Evolutionary conservation across 192 early-diverging fungal genomes (phyloP), one percentile per base, ranked within the genome.

Genomic region (Backusella sp.): DNA sequence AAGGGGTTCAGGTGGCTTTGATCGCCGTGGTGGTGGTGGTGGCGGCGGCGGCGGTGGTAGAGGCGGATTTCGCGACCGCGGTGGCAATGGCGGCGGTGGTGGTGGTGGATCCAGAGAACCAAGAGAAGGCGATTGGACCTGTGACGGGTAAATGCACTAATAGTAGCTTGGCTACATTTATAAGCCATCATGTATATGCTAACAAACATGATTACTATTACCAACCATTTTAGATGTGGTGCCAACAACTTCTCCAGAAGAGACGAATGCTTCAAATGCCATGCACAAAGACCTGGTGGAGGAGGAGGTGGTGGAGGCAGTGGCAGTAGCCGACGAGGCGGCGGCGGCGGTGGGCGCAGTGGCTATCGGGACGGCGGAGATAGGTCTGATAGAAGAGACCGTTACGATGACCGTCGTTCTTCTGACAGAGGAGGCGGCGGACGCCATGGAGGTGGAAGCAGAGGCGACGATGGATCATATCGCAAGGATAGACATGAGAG

Each of bases 201-300:
- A 0, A 23, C 0, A 34, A 0, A 23, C 0, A 34, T 26, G 6
- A 17, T 42, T 26, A 14, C 73, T 56, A 28, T 28, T 62, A 49
- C 46, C 19, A 12, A 49, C 46, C 19, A 12, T 14, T 62, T 17
- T 75, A 92, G 91, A 26, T 92, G 91, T 67, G 80, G 87, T 7
- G 87, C 88, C 73, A 91, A 87, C 73, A 92, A 92, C 72, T 92
- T 92, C 80, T 89, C 90, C 14, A 81, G 88, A 69, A 56, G 90
- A 73, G 79, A 83, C 70, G 86, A 86, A 49, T 92, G 91, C 75
- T 91, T 90, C 75, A 83, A 85, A 73, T 92, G 91, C 68, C 85
- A 90, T 26, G 82, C 86, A 17, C 87, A 88, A 28, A 85, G 88
- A 56, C 86, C 89, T 36, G 80, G 82, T 62, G 88, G 85, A 26